Evolutionary conservation across 1,284 basidiomycete genomes (phyloP), one percentile per base, ranked within the genome.

Genomic region (Pseudozyma pruni): DNA sequence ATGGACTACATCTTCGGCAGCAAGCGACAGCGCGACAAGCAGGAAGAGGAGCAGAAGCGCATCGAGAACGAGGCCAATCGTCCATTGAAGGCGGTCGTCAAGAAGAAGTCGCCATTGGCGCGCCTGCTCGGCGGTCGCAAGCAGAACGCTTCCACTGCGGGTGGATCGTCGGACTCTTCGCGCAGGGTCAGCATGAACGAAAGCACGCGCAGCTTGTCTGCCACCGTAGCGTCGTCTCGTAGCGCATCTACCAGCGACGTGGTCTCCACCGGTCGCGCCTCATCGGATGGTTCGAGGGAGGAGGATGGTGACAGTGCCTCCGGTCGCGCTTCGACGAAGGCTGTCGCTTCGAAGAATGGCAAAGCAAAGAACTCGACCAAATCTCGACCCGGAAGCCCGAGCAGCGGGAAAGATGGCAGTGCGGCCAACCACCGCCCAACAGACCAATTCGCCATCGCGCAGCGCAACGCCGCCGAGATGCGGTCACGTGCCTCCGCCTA

Each of bases 1-100:
- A 89, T 93, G 87, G 91, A 93, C 79, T 98, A 98, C 82, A 85
- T 97, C 41, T 97, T 88, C 76, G 80, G 80, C 42, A 85, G 78
- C 37, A 70, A 77, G 23, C 66, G 79, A 11, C 50, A 72, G 39
- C 50, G 66, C 23, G 62, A 75, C 33, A 50, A 55, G 46, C 62
- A 69, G 22, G 74, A 73, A 17, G 63, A 69, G 32, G 69, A 71
- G 43, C 61, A 66, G 32, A 67, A 57, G 44, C 49, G 60, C 19
- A 35, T 62, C 17, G 59, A 60, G 32, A 16, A 50, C 17, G 59
- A 62, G 13, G 40, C 37, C 16, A 42, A 42, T 10, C 46, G 25
- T 16, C 37, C 57, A n/a, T 46, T 47, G 25, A 50, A 34, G 10
- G n/a, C 43, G 16, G 38, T 50, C 3, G 43, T 44, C 8, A 67